Evolutionary conservation across 2,329 filamentous ascomycete species (phyloP).

Genomic region (Fusarium verrucosum): DNA sequence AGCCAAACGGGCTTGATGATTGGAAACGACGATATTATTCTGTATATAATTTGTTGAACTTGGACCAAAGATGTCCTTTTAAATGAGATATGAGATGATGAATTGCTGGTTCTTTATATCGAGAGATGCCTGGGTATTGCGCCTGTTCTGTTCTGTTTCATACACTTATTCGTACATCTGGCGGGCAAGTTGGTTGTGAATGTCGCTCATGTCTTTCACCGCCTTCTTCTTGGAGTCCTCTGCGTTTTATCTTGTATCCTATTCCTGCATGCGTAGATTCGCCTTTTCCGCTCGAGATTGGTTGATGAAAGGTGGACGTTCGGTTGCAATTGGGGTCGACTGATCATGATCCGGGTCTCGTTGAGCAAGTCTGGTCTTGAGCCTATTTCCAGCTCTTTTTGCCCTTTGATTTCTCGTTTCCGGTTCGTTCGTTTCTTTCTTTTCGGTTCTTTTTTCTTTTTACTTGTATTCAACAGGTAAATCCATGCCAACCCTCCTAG

Average conservation of each 20-base stretch:
- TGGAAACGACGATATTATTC: constrained; percentile 33
- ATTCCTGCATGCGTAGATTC: not conserved
- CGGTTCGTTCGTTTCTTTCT: no score
- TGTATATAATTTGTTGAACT: constrained; percentile 35
- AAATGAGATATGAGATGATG: constrained; percentile 36
- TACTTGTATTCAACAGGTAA: constrained; percentile 71
- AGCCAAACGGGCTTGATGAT: constrained; percentile 27
- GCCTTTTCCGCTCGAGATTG: not conserved
- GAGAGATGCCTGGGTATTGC: constrained; percentile 23
- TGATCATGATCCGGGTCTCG: not conserved
- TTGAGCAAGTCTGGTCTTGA: not conserved
- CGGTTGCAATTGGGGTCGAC: not conserved
- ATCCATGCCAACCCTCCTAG: constrained; percentile 89
- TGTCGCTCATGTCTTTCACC: not conserved
- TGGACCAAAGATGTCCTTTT: constrained; percentile 11
- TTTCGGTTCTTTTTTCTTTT: not conserved
- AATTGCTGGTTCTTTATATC: constrained; percentile 6
- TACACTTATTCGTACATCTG: constrained; percentile 37
- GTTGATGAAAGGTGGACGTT: not conserved
- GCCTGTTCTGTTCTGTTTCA: constrained; percentile 17
- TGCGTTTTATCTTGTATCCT: not conserved
- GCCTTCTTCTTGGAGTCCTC: not conserved
- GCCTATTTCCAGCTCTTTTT: not conserved
- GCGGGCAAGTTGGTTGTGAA: not conserved
- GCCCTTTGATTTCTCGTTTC: not conserved